phyloP scores from a whole-genome alignment of 345 rosid species.

The Heritiera fomes region DNA sequence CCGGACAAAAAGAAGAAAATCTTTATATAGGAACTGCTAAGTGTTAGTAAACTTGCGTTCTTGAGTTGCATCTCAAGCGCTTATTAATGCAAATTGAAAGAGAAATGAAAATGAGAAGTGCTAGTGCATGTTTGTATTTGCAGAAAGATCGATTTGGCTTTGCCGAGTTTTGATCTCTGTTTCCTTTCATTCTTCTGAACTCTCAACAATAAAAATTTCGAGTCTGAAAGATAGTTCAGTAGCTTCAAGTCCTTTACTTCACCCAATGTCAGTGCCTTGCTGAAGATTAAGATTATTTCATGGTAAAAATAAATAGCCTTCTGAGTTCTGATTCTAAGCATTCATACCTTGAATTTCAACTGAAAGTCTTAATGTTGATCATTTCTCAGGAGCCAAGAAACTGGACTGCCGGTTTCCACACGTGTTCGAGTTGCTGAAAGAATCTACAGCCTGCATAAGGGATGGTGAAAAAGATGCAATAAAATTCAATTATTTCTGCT shows the following conservation, averaged over 20 bases:
- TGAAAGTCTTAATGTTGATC: neutral
- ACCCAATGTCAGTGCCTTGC: constrained; percentile 44
- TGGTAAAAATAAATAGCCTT: constrained; percentile 31
- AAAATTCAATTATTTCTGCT: neutral
- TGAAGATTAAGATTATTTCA: constrained; percentile 58
- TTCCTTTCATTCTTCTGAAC: neutral
- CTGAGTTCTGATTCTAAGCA: neutral
- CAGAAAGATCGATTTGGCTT: constrained; percentile 5
- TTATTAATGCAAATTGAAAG: neutral
- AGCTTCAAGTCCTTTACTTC: constrained; percentile 62
- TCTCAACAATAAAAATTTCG: constrained; percentile 40
- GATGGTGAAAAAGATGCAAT: constrained; percentile 5
- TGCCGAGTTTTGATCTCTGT: neutral
- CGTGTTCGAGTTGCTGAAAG: constrained; percentile 46
- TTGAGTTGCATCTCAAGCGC: no score
- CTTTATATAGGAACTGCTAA: no score
- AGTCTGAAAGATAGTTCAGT: constrained; percentile 52
- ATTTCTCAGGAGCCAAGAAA: constrained; percentile 58
- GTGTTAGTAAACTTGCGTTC: no score
- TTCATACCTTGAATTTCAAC: neutral
- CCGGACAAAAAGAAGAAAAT: neutral
- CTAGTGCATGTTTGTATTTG: constrained; percentile 4
- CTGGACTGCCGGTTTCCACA: constrained; percentile 56
- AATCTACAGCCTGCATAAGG: constrained; percentile 63
- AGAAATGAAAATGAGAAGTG: neutral